Conservation (phyloP, 2,329 filamentous ascomycete genomes). For the Monosporascus sp. region DNA sequence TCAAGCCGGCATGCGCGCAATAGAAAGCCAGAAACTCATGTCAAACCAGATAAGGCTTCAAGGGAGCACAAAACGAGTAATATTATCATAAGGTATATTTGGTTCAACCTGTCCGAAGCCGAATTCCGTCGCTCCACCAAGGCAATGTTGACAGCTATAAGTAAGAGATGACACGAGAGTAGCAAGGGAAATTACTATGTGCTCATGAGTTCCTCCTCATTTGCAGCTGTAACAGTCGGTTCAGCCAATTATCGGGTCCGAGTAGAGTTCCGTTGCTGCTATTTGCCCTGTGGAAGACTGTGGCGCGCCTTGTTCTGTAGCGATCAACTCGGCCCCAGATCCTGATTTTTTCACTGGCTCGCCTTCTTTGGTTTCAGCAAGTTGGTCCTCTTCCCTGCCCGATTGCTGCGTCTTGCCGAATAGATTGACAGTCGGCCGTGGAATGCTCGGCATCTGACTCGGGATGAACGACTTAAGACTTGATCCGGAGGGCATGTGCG, state of each 20-base stretch:
- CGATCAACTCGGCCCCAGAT: slow-evolving; percentile 1
- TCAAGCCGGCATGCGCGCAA: too few species aligned
- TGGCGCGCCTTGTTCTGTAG: not conserved
- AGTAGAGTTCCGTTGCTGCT: not conserved
- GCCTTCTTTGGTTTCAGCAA: not conserved
- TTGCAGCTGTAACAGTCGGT: not conserved
- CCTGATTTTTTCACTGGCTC: not conserved
- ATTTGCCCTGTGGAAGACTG: not conserved
- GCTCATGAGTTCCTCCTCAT: not conserved
- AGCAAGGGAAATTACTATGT: too few species aligned
- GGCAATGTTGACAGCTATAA: too few species aligned
- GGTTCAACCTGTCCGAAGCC: too few species aligned
- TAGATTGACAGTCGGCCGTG: slow-evolving; percentile 24
- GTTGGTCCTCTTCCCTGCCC: not conserved
- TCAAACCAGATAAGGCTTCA: too few species aligned
- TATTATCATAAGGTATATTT: too few species aligned
- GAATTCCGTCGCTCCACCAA: too few species aligned
- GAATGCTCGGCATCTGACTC: slow-evolving; percentile 27
- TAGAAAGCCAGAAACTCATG: too few species aligned
- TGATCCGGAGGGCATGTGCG: slow-evolving; percentile 26
- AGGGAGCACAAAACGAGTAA: too few species aligned
- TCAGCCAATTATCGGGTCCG: not conserved
- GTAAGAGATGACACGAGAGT: too few species aligned
- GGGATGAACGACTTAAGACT: slow-evolving; percentile 29
- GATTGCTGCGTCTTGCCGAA: slow-evolving; percentile 17